These are phyloP conservation scores for Solanum pinnatisectum DNA, from an alignment of 257 asterid species.

Conservation along the genomic window DNA sequence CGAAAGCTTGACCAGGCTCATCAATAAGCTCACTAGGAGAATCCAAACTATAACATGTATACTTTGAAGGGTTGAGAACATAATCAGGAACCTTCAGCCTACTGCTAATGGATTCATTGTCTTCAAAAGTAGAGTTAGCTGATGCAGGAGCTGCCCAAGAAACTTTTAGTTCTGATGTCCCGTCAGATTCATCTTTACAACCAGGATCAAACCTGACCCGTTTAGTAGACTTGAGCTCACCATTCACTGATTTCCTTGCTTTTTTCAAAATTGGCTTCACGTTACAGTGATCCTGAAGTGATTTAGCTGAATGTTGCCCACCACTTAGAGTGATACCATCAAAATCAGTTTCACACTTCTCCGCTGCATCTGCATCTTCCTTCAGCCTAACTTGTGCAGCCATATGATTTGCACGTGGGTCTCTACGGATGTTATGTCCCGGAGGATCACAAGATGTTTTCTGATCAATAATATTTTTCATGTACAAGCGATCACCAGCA, in stretches of 20 bases:
- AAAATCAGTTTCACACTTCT: conserved; percentile 16
- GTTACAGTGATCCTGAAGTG: neutral
- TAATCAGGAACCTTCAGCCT: conserved; percentile 46
- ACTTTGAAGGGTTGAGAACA: conserved; percentile 66
- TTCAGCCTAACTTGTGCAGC: conserved; percentile 70
- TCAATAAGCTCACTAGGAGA: conserved; percentile 52
- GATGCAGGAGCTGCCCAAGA: neutral
- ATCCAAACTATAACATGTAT: conserved; percentile 53
- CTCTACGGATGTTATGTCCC: conserved; percentile 16
- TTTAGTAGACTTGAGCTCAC: conserved; percentile 3
- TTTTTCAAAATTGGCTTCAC: neutral
- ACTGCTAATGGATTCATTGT: neutral
- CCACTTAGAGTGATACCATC: neutral
- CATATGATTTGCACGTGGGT: conserved; percentile 73
- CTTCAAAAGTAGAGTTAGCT: neutral
- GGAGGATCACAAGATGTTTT: conserved; percentile 39
- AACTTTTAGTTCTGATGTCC: neutral
- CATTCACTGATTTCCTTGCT: neutral
- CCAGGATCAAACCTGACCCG: conserved; percentile 3
- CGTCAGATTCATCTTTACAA: neutral
- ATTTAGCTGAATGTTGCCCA: neutral
- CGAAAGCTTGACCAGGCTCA: conserved; percentile 37
- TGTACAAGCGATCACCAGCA: conserved; percentile 39
- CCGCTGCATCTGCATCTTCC: conserved; percentile 79
- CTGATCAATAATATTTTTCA: conserved; percentile 36